These are phyloP conservation scores for Quercus lobata DNA, from an alignment of 331 rosid genomes.

Conservation along the genomic window DNA sequence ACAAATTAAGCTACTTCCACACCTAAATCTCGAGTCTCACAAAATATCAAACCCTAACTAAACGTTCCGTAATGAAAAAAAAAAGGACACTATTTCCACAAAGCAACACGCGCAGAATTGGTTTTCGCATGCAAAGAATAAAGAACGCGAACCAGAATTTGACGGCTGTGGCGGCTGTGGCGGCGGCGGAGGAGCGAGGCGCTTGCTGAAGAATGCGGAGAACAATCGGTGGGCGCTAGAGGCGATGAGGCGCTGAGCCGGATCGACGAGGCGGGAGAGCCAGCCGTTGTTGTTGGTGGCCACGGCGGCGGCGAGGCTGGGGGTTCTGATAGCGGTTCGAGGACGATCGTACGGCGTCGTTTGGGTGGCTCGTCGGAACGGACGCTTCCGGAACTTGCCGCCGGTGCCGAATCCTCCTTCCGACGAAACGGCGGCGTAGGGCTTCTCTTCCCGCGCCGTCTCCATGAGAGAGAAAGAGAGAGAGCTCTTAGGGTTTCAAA, in stretches of 20 bases:
- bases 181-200: slow-evolving; percentile 50
- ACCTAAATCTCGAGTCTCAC: no score
- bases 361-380: slow-evolving; percentile 46
- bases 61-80: neutral
- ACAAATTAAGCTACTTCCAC: neutral
- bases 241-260: slow-evolving; percentile 75
- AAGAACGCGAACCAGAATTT: slow-evolving; percentile 35
- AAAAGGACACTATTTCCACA: neutral
- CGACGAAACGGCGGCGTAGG: slow-evolving; percentile 33
- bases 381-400: slow-evolving; percentile 80
- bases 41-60: slow-evolving; percentile 12
- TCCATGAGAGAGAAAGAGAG: slow-evolving; percentile 31
- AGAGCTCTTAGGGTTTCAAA: slow-evolving; percentile 27
- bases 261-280: slow-evolving; percentile 84
- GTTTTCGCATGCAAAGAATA: neutral
- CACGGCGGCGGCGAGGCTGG: neutral
- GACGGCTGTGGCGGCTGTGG: slow-evolving; percentile 10
- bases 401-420: slow-evolving; percentile 57
- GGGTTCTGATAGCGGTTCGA: slow-evolving; percentile 44
- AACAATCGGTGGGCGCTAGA: slow-evolving; percentile 62
- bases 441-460: slow-evolving; percentile 68
- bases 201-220: slow-evolving; percentile 68
- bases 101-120: neutral
- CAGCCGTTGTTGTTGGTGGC: slow-evolving; percentile 44
- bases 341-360: slow-evolving; percentile 91